Base-by-base conservation (phyloP, 2,329 filamentous ascomycete genomes). In the Colletotrichum zoysiae region DNA sequence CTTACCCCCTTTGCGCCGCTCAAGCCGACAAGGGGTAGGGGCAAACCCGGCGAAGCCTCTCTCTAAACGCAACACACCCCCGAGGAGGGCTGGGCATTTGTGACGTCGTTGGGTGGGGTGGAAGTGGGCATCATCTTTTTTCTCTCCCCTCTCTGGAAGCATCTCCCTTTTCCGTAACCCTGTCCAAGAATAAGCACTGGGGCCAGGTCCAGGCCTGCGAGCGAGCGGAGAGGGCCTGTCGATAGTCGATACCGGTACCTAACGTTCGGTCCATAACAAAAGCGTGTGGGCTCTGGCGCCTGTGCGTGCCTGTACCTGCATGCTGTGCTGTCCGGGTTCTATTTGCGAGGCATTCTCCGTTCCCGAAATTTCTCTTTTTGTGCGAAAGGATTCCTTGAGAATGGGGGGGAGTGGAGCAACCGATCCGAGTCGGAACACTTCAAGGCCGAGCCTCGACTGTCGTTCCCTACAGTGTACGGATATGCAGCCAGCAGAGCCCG, bases 291-390 rank as follows among this genome's bases (percentile, higher is more conserved):
- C 44, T 46, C 67, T 55, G n/a, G 46, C 46, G 42, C 55, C 62
- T 58, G 35, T 20, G 58, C 65, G 65, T 61, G 30, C 59, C 48
- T 65, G 69, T 71, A 71, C 69, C 69, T 71, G 69, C 69, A 48
- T 69, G 20, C 65, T 64, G 65, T 69, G 20, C 65, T 64, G 65
- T 44, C 46, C 65, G 48, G 61, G 12, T 64, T n/a, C 46, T 53
- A 5, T 35, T 5, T 46, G 38, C 61, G 14, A 46, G 40, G 44
- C 33, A 46, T 64, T 56, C 42, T 26, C 26, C 20, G 9, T 48
- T 5, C 46, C 20, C 2, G 9, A 48, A n/a, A 48, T 23, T 48
- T 11, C 1, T 11, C 1, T 12, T 23, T 48, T 48, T 48, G 46
- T 14, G 55, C 30, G 46, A 40, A 40, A 40, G 46, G 60, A 53